phyloP scores from a whole-genome alignment of 257 asterid species.

The Leptodermis oblonga region DNA sequence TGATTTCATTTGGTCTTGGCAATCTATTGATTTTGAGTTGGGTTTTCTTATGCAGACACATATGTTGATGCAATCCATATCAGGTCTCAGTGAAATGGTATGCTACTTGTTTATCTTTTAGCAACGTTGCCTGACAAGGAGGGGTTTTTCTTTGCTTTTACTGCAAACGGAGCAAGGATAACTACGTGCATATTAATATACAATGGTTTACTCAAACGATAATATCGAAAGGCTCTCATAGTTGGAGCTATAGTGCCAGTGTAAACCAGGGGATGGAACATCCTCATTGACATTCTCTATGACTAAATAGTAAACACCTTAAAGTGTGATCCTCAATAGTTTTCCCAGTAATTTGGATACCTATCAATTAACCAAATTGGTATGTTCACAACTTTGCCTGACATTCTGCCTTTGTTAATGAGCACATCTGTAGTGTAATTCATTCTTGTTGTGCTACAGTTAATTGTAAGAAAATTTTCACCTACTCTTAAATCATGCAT shows the following conservation, averaged over 20 bases:
- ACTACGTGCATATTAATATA: neutral
- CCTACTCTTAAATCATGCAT: neutral
- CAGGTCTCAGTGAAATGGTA: constrained; percentile 48
- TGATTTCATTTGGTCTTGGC: constrained; percentile 4
- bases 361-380: neutral
- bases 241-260: neutral
- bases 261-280: neutral
- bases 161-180: neutral
- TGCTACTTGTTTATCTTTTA: neutral
- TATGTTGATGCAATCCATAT: constrained; percentile 35
- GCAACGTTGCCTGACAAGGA: neutral
- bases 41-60: constrained; percentile 36
- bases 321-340: neutral
- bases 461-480: neutral
- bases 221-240: neutral
- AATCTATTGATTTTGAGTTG: neutral
- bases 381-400: neutral
- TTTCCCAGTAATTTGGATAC: neutral
- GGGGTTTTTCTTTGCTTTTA: neutral
- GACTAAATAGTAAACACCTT: too few relatives aligned
- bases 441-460: neutral
- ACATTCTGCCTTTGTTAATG: neutral
- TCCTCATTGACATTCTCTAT: too few relatives aligned
- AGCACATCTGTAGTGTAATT: neutral
- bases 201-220: neutral